Evolutionary conservation across 345 rosid species (phyloP).

Genomic region (Salix purpurea): DNA sequence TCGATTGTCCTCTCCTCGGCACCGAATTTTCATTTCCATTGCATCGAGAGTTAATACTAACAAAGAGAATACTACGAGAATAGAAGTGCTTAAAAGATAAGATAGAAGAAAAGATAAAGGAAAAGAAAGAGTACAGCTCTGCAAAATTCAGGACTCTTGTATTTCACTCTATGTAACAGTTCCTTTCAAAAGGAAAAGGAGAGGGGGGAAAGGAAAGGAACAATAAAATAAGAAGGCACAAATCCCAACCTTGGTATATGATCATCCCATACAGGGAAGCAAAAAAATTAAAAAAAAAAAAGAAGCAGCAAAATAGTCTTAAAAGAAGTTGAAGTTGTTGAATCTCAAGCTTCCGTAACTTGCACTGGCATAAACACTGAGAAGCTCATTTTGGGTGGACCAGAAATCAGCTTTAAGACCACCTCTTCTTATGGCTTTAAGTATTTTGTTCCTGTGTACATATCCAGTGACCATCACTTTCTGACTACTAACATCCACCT

Average conservation of each 20-base stretch:
- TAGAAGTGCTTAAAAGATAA: neutral
- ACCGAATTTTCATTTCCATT: neutral
- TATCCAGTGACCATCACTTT: conserved; percentile 42
- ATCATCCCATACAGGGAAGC: neutral
- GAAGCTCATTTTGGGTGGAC: conserved; percentile 42
- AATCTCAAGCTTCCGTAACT: conserved; percentile 33
- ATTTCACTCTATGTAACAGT: conserved; percentile 13
- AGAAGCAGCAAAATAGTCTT: neutral
- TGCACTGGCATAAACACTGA: conserved; percentile 34
- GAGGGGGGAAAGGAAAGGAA: neutral
- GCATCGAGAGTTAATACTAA: neutral
- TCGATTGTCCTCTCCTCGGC: neutral
- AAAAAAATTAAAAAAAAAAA: neutral
- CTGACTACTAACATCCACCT: conserved; percentile 39
- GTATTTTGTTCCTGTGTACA: conserved; percentile 37
- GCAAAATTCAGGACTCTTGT: conserved; percentile 22
- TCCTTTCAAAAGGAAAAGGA: conserved; percentile 17
- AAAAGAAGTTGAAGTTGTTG: conserved; percentile 30
- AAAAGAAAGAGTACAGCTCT: neutral
- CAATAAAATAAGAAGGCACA: neutral
- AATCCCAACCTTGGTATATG: conserved; percentile 9
- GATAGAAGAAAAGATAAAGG: neutral
- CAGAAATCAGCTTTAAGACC: conserved; percentile 47
- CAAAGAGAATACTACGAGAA: neutral
- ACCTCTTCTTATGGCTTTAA: conserved; percentile 39